Evolutionary conservation across 345 rosid species (phyloP).

Genomic region (Eucalyptus tenuipes): DNA sequence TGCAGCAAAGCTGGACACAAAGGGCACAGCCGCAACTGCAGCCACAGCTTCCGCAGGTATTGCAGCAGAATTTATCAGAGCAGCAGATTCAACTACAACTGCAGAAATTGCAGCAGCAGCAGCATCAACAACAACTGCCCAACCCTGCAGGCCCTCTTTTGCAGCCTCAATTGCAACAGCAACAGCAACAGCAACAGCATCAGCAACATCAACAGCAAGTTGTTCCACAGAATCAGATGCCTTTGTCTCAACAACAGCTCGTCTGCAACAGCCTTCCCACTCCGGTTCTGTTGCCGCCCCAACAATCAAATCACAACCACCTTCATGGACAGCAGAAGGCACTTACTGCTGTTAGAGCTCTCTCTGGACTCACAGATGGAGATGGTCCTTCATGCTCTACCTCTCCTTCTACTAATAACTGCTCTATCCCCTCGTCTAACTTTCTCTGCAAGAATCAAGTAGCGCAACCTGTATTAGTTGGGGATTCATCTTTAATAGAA

Average conservation of each 20-base stretch:
- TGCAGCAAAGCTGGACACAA: slow-evolving; percentile 48
- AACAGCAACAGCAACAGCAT: slow-evolving; percentile 41
- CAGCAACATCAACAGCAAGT: slow-evolving; percentile 42
- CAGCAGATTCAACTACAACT: slow-evolving; percentile 71
- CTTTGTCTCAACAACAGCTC: slow-evolving; percentile 24
- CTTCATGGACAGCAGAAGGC: slow-evolving; percentile 43
- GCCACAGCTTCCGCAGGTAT: slow-evolving; percentile 19
- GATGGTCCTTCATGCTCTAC: slow-evolving; percentile 96
- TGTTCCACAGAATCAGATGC: not conserved
- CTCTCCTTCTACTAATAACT: slow-evolving; percentile 89
- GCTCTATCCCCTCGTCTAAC: slow-evolving; percentile 54
- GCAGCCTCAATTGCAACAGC: slow-evolving; percentile 69
- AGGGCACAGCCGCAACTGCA: slow-evolving; percentile 42
- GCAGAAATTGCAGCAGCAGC: slow-evolving; percentile 47
- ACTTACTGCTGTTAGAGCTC: slow-evolving; percentile 34
- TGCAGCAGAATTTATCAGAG: slow-evolving; percentile 62
- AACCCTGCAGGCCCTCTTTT: slow-evolving; percentile 43
- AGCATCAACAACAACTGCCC: slow-evolving; percentile 18
- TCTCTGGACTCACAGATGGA: slow-evolving; percentile 69
- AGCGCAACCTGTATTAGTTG: slow-evolving; percentile 33
- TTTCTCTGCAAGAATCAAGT: slow-evolving; percentile 64
- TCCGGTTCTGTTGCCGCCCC: slow-evolving; percentile 42
- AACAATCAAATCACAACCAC: slow-evolving; percentile 44
- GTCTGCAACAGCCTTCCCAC: slow-evolving; percentile 46
- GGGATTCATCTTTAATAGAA: slow-evolving; percentile 35